Evolutionary conservation across 345 rosid genomes (phyloP).

Genomic region (Viola odorata): DNA sequence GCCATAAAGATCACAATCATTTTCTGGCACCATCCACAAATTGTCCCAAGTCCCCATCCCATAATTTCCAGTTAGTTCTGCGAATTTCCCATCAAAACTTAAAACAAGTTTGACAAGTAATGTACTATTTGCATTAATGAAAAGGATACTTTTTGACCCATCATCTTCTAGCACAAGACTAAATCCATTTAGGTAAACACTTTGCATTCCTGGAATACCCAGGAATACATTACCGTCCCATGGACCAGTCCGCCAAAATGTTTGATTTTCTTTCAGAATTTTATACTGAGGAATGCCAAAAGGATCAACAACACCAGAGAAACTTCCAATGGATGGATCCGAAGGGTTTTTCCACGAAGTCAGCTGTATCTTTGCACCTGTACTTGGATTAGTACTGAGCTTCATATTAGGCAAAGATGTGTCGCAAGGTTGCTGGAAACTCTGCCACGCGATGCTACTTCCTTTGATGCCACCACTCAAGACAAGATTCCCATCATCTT

Average conservation of each 20-base stretch:
- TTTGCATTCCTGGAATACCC: constrained; percentile 25
- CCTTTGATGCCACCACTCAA: constrained; percentile 24
- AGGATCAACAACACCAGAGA: constrained; percentile 10
- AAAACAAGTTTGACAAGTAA: constrained; percentile 6
- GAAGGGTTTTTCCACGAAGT: constrained; percentile 45
- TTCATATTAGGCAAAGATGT: constrained; percentile 34
- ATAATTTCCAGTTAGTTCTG: constrained; percentile 14
- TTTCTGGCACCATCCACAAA: background rate
- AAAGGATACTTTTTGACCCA: constrained; percentile 19
- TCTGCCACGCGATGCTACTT: constrained; percentile 41
- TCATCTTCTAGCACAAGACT: constrained; percentile 14
- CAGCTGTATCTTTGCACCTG: constrained; percentile 24
- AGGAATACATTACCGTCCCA: constrained; percentile 47
- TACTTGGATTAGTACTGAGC: constrained; percentile 20
- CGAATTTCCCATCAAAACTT: constrained; percentile 31
- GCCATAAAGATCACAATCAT: constrained; percentile 35
- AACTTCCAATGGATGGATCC: constrained; percentile 53
- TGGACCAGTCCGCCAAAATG: constrained; percentile 49
- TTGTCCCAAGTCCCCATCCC: constrained; percentile 13
- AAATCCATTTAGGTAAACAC: constrained; percentile 29
- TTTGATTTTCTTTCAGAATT: constrained; percentile 36
- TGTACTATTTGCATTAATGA: constrained; percentile 4
- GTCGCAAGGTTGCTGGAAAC: constrained; percentile 41
- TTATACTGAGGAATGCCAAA: constrained; percentile 35
- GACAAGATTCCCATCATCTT: constrained; percentile 47